phyloP scores from a whole-genome alignment of 352 stramenopile genomes.

The Pythium diclinum region DNA sequence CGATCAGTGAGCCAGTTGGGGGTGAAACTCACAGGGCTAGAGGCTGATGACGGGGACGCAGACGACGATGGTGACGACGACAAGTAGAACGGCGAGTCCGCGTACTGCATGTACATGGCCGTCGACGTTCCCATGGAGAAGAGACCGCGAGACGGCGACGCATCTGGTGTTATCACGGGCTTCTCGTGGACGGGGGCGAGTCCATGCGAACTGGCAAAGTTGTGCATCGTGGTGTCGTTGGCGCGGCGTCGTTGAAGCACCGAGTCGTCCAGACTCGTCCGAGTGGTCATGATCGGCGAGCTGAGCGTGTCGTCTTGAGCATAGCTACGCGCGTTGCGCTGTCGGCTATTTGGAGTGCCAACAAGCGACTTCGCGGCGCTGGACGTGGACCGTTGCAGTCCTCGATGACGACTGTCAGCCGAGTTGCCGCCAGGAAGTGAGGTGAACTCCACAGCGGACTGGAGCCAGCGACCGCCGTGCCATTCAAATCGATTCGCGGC shows the following conservation, averaged over 20 bases:
- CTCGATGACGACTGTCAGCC: not conserved
- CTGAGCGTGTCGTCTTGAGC: constrained; percentile 1
- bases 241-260: constrained; percentile 16
- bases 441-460: constrained; percentile 48
- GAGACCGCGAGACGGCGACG: not conserved
- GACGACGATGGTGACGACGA: not conserved
- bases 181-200: not conserved
- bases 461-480: constrained; percentile 56
- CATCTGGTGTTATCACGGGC: not conserved
- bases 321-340: not conserved
- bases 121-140: constrained; percentile 3
- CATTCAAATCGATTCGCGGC: constrained; percentile 55
- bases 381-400: constrained; percentile 8
- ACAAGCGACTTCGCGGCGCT: constrained; percentile 12
- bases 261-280: constrained; percentile 28
- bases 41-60: not conserved
- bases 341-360: constrained; percentile 1
- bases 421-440: not conserved
- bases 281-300: constrained; percentile 5
- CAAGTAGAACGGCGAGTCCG: not conserved
- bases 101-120: constrained; percentile 6
- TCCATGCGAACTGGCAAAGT: not conserved
- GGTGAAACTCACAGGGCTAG: not conserved
- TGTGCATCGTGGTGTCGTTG: constrained; percentile 3
- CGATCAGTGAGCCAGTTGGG: constrained; percentile 2